Percentiles rank a stretch among this genome's conserved stretches.
Evolutionary conservation across 225 moss, liverwort and hornwort genomes (phyloP).

Genomic region (Lunularia cruciata): DNA sequence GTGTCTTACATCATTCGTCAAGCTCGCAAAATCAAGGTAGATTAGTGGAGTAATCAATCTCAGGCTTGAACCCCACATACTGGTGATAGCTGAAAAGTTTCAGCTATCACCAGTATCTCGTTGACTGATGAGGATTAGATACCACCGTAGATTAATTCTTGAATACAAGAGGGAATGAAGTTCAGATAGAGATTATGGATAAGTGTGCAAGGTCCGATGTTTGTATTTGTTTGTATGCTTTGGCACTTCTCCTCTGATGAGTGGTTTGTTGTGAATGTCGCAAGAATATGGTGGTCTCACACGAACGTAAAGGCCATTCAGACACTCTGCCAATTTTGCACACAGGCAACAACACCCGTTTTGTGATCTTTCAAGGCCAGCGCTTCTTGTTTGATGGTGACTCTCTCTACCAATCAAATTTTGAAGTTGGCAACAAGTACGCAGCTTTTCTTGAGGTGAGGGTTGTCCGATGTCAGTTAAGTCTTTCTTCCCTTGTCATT

Average conservation of each 20-base stretch:
- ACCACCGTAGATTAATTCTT: neutral
- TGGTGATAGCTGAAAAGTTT: neutral
- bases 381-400: slow-evolving; percentile 30
- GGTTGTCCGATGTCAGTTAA: too few species aligned
- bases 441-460: slow-evolving; percentile 28
- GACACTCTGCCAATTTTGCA: slow-evolving; percentile 22
- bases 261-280: slow-evolving; percentile 7
- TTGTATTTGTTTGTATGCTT: neutral
- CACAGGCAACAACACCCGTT: neutral
- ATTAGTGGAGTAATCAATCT: neutral
- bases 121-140: neutral
- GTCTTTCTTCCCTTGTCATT: too few species aligned
- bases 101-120: neutral
- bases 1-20: slow-evolving; percentile 43
- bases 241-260: neutral
- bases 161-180: neutral
- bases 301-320: slow-evolving; percentile 28
- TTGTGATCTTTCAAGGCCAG: slow-evolving; percentile 35
- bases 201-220: neutral
- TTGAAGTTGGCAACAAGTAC: slow-evolving; percentile 27
- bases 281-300: slow-evolving; percentile 25
- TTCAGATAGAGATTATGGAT: neutral
- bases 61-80: neutral
- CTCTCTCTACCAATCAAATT: slow-evolving; percentile 18
- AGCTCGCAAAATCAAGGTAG: slow-evolving; percentile 60